Conservation (phyloP, 306 rosid genomes). For the Prunus mume region DNA sequence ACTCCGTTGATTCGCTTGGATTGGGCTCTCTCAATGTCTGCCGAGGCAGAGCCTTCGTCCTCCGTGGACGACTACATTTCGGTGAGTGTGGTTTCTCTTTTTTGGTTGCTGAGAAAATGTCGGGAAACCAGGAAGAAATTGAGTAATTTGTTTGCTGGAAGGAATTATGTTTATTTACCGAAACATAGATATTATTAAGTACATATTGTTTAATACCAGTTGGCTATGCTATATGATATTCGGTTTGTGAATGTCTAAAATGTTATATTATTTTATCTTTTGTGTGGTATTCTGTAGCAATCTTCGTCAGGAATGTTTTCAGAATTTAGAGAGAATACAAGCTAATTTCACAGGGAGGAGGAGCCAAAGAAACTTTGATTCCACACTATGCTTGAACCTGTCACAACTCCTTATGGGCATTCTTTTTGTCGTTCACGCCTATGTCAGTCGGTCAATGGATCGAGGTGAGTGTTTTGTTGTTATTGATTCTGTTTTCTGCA, state of each 20-base stretch:
- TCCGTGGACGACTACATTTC: conserved; percentile 60
- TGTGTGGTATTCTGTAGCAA: conserved; percentile 56
- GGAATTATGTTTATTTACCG: neutral
- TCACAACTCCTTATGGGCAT: conserved; percentile 98
- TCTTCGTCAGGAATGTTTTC: conserved; percentile 61
- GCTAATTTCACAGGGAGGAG: conserved; percentile 36
- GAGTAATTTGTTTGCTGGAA: neutral
- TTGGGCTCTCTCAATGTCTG: conserved; percentile 40
- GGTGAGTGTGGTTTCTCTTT: conserved; percentile 39
- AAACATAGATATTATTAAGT: neutral
- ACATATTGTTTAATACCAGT: conserved; percentile 16
- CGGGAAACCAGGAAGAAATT: neutral
- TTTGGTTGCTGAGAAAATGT: conserved; percentile 19
- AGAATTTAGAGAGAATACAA: conserved; percentile 54
- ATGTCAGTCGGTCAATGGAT: conserved; percentile 57
- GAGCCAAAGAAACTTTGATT: conserved; percentile 64
- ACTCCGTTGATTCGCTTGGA: neutral
- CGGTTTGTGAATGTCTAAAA: conserved; percentile 15
- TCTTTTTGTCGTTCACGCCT: conserved; percentile 90
- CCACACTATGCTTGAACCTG: conserved; percentile 85
- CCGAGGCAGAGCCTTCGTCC: conserved; percentile 23
- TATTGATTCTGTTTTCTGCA: conserved; percentile 16
- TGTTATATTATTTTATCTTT: conserved; percentile 2
- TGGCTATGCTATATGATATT: conserved; percentile 17
- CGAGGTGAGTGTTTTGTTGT: conserved; percentile 35